Evolutionary conservation across 306 rosid genomes (phyloP).

Genomic region (Fagus sylvatica): DNA sequence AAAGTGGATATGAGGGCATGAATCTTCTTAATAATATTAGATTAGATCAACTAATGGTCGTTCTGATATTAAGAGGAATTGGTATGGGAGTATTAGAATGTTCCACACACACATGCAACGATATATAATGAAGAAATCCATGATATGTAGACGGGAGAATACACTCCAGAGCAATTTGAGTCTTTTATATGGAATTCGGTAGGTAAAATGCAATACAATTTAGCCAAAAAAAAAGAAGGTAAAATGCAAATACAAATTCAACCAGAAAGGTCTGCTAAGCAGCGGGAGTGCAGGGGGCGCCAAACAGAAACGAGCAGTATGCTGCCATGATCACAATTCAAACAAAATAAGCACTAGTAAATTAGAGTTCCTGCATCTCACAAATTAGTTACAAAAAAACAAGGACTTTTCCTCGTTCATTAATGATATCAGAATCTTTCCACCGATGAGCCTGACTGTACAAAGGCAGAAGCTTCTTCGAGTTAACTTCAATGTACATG

Average conservation of each 20-base stretch:
- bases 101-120: too few species aligned
- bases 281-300: not conserved
- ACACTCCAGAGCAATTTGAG: too few species aligned
- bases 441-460: not conserved
- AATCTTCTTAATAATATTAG: too few species aligned
- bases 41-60: too few species aligned
- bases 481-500: not conserved
- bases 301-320: not conserved
- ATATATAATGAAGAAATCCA: too few species aligned
- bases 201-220: too few species aligned
- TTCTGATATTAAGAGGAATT: too few species aligned
- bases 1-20: too few species aligned
- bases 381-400: not conserved
- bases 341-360: not conserved
- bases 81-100: too few species aligned
- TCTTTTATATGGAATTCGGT: too few species aligned
- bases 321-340: not conserved
- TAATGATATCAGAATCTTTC: not conserved
- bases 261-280: too few species aligned
- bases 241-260: not conserved
- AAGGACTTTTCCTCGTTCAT: not conserved
- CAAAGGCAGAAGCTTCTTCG: constrained; percentile 1
- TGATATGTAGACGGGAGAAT: too few species aligned
- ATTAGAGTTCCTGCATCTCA: not conserved
- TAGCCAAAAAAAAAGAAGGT: not conserved